Percentiles rank a stretch among this genome's conserved stretches.
Conservation (phyloP, 2,329 filamentous ascomycete species). For the Venturiaceae sp. region DNA sequence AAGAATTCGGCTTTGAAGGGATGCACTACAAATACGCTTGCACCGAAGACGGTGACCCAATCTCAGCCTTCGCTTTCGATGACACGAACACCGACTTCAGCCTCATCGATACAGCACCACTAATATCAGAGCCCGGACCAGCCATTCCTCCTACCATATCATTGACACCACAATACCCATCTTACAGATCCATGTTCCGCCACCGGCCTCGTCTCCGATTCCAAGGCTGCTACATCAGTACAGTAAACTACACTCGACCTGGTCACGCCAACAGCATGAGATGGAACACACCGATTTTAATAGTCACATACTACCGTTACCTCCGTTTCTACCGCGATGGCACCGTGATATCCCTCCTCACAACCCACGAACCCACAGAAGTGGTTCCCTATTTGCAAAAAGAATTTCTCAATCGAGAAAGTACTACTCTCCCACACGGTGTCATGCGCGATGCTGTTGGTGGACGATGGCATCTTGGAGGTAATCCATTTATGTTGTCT, state of each 20-base stretch:
- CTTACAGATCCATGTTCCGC: constrained; percentile 62
- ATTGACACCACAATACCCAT: constrained; percentile 28
- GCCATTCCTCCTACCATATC: constrained; percentile 18
- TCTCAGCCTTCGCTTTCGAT: constrained; percentile 11
- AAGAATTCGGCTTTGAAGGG: constrained; percentile 65
- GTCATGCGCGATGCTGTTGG: constrained; percentile 60
- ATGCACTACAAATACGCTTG: constrained; percentile 77
- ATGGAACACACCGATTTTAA: constrained; percentile 79
- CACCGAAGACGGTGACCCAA: constrained; percentile 42
- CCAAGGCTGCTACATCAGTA: constrained; percentile 93
- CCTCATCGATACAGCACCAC: constrained; percentile 5
- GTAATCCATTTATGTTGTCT: constrained; percentile 8
- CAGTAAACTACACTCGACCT: constrained; percentile 85
- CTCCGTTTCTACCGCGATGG: constrained; percentile 91
- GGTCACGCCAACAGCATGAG: constrained; percentile 64
- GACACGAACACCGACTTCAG: constrained; percentile 11
- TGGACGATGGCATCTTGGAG: constrained; percentile 53
- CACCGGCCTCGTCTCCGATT: constrained; percentile 79
- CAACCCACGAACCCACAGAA: constrained; percentile 71
- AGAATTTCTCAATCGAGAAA: constrained; percentile 46
- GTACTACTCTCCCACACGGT: constrained; percentile 30
- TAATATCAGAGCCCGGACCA: constrained; percentile 3
- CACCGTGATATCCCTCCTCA: constrained; percentile 68
- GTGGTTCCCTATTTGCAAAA: constrained; percentile 77
- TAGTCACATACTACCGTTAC: constrained; percentile 97